Conservation (phyloP, 352 stramenopile genomes). For the Pythium pyrilobum region DNA sequence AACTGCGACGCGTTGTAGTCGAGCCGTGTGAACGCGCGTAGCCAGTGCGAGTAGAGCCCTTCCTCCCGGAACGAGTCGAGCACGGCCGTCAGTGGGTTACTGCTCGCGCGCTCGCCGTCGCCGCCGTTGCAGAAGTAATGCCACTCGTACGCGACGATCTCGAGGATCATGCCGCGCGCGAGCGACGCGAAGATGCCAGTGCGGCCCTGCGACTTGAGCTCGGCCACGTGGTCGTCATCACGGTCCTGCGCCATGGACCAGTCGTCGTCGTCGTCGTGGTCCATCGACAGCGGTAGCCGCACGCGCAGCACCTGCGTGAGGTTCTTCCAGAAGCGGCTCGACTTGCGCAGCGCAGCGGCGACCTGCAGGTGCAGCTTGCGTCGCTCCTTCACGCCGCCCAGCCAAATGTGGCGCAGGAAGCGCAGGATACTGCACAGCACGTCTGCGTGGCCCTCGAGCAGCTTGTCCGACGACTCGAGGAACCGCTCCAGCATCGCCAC, state of each 20-base stretch:
- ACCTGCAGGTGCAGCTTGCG: slow-evolving; percentile 43
- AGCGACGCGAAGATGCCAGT: slow-evolving; percentile 56
- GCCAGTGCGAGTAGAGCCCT: slow-evolving; percentile 61
- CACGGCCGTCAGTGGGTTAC: slow-evolving; percentile 40
- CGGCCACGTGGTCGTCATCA: slow-evolving; percentile 14
- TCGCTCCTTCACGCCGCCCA: slow-evolving; percentile 34
- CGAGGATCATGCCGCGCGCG: slow-evolving; percentile 49
- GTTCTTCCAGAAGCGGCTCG: slow-evolving; percentile 49
- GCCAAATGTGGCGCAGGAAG: slow-evolving; percentile 57
- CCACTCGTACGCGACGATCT: slow-evolving; percentile 63
- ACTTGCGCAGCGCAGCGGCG: slow-evolving; percentile 29
- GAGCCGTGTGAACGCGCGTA: slow-evolving; percentile 56
- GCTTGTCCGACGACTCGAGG: slow-evolving; percentile 47
- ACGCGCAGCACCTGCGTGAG: slow-evolving; percentile 53
- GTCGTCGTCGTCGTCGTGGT: slow-evolving; percentile 23
- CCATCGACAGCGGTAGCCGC: slow-evolving; percentile 36
- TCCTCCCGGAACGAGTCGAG: slow-evolving; percentile 59
- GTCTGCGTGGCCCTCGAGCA: slow-evolving; percentile 50
- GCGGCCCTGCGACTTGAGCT: slow-evolving; percentile 32
- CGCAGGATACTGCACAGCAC: slow-evolving; percentile 49
- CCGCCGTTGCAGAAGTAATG: slow-evolving; percentile 30
- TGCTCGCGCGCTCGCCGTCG: slow-evolving; percentile 14
- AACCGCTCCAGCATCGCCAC: slow-evolving; percentile 43
- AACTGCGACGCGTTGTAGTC: slow-evolving; percentile 37
- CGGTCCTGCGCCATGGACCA: slow-evolving; percentile 8